Base-by-base conservation (phyloP, 2,329 filamentous ascomycete genomes). In the Coniochaeta prunicola region DNA sequence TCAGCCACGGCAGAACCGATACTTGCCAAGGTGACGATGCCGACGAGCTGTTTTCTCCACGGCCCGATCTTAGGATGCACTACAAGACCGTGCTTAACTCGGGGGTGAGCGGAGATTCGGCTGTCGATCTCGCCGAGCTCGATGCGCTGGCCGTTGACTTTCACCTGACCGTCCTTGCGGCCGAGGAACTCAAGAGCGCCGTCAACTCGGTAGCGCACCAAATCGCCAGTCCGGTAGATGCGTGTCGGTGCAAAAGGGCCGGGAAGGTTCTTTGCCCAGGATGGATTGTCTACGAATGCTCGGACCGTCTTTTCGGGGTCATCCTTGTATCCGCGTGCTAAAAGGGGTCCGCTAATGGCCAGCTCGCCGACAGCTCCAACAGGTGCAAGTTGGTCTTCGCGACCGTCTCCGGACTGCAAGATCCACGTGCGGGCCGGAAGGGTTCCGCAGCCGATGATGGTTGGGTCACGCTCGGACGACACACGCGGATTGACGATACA, bases 51-150 rank as follows among this genome's bases (percentile, higher is more conserved):
- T n/a, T n/a, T n/a, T n/a, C n/a, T n/a, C n/a, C n/a, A n/a, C n/a
- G n/a, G n/a, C n/a, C n/a, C n/a, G n/a, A n/a, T n/a, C n/a, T n/a
- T n/a, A n/a, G n/a, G n/a, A n/a, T n/a, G n/a, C n/a, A n/a, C n/a
- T n/a, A n/a, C n/a, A n/a, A n/a, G n/a, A n/a, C n/a, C n/a, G n/a
- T n/a, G n/a, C n/a, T n/a, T n/a, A n/a, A n/a, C n/a, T n/a, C n/a
- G n/a, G n/a, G 84, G 85, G 73, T 91, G 85, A 50, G 86, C 82
- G 57, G 85, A 88, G 50, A 97, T 76, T 70, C 96, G 87, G 64
- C 65, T 60, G 30, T 67, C 65, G 28, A 68, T 64, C 62, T 68
- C 65, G 21, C 62, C 65, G 6, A 79, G 69, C 66, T 78, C 84
- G 59, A 81, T 71, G 57, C 80, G 67, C 58, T 76, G 82, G 33